Evolutionary conservation across 805 yeast genomes (phyloP), one percentile per base, ranked within the genome.

Genomic region (Metschnikowia corniflorae): DNA sequence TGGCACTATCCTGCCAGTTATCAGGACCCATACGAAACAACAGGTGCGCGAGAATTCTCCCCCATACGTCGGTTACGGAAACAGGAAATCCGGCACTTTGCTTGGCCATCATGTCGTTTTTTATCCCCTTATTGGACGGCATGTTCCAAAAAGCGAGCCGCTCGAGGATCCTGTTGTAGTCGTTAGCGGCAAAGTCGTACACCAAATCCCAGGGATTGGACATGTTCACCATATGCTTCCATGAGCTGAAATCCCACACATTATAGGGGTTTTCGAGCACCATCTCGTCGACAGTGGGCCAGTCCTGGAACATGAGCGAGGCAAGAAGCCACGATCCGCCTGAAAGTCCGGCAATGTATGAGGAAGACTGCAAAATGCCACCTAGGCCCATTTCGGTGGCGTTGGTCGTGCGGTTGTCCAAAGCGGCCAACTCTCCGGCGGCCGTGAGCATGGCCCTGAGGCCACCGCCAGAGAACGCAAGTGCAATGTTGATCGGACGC

Each of bases 291-390:
- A 86, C 77, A 9, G 83, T 66, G 7, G 88, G 77, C 80, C 83
- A 87, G 53, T 80, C 78, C 55, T 86, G 84, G 53, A 73, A 66
- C 0, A 75, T 77, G 20, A 86, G 58, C 7, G 89, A 73, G 2
- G 86, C 82, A 18, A 86, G 67, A 32, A 85, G 65, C 95, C 95
- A 86, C 10, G 84, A 73, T 18, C 95, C 95, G 21, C 96, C 96
- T 12, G 89, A 80, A 24, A 86, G 71, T 7, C 91, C 95, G 5
- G 86, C 63, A 4, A 87, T 58, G 53, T 88, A 87, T 9, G 84
- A 75, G 1, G 86, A 54, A 5, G 83, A 63, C 50, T 83, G 87
- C 24, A 86, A 61, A 16, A 87, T 59, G 4, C 95, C 94, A 22
- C 91, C 89, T 27, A 86, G 57, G 10, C 84, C 46, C 24, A 62